Conservation (phyloP, 345 rosid species). For the Dipteronia dyeriana region DNA sequence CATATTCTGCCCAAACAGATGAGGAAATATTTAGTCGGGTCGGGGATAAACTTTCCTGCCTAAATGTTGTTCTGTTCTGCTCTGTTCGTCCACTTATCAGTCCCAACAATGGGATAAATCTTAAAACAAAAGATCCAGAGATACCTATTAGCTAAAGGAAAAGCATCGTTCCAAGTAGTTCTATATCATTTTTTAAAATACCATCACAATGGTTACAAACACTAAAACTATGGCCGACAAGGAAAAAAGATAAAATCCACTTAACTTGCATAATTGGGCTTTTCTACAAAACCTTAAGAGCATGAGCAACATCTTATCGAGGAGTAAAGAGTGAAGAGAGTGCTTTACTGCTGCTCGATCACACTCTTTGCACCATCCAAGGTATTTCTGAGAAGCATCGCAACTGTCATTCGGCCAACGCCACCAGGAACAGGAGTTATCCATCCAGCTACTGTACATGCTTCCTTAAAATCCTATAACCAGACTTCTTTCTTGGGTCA, state of each 20-base stretch:
- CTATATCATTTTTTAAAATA: background rate
- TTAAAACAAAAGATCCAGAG: background rate
- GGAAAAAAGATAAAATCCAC: background rate
- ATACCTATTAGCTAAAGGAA: background rate
- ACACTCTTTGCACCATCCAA: conserved; percentile 79
- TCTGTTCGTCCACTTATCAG: no score
- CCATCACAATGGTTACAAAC: background rate
- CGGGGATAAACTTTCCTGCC: no score
- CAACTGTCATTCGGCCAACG: conserved; percentile 95
- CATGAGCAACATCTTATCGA: background rate
- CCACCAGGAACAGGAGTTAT: conserved; percentile 97
- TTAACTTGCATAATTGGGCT: background rate
- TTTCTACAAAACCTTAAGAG: background rate
- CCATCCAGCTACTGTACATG: conserved; percentile 74
- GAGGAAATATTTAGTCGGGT: no score
- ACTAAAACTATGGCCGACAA: background rate
- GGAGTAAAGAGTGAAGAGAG: background rate
- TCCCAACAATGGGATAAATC: no score
- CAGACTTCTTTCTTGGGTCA: conserved; percentile 72
- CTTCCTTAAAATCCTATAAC: conserved; percentile 80
- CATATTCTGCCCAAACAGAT: no score
- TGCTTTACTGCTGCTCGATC: conserved; percentile 42
- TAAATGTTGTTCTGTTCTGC: no score
- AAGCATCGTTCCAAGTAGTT: background rate
- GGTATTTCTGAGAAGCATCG: conserved; percentile 86